Evolutionary conservation across 129 eudicot species (phyloP), one percentile per base, ranked within the genome.

Genomic region (Helichrysum umbraculigerum): DNA sequence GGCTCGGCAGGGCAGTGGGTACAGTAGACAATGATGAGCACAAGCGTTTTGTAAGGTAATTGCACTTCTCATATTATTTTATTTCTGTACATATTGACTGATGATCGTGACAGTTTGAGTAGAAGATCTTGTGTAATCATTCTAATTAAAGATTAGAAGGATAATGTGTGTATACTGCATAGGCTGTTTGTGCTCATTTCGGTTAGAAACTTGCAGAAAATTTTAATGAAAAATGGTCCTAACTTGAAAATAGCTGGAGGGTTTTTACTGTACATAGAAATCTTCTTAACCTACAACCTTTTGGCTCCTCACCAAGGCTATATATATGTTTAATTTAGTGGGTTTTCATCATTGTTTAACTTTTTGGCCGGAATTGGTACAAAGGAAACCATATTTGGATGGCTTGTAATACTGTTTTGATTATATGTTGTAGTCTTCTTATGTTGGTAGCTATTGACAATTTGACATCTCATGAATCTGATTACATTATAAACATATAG

Each of bases 31-130:
- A 83, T 67, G 81, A 84, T 66, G 96, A 93, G 66, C 98, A 88
- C 65, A 93, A 87, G 75, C 96, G 94, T 78, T 80, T 90, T 68
- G 88, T 93, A 29, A 88, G 83, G 98, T 88, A 80, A 82, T 76
- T 67, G 61, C 41, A 25, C 71, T 25, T 4, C 41, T 33, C 21
- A 4, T 62, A 19, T 29, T 1, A 2, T 32, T 59, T 52, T 16
- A 50, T 60, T 15, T 60, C 22, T 72, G 60, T 57, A 47, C 50
- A 57, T 6, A 4, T 29, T 4, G 20, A 15, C 25, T 56, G 9
- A 15, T 4, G 6, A 51, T 51, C n/a, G 66, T 4, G 33, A 21
- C 66, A 61, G 6, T 51, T 51, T 51, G n/a, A 6, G 5, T 10
- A 51, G 37, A 17, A 58, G 20, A 5, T 20, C 5, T 58, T 7